Evolutionary conservation across 768 basidiomycete species (phyloP).

Genomic region (Kwoniella sp.): DNA sequence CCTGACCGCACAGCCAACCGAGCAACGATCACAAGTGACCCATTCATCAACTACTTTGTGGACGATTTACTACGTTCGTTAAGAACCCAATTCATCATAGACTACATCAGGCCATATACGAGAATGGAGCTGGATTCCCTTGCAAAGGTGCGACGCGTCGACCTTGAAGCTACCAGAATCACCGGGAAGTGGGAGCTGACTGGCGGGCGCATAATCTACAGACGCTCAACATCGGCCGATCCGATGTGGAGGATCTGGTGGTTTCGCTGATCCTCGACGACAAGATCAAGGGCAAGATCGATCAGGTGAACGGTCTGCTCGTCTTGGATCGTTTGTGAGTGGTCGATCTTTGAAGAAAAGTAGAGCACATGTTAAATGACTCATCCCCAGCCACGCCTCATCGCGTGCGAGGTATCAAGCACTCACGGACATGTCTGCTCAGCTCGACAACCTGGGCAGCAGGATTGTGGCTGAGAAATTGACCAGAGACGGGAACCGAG

Average conservation of each 20-base stretch:
- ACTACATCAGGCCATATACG: slow-evolving; percentile 96
- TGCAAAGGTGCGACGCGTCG: slow-evolving; percentile 61
- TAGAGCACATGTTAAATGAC: neutral
- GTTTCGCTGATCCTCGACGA: slow-evolving; percentile 91
- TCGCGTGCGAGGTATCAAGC: slow-evolving; percentile 14
- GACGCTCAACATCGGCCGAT: slow-evolving; percentile 92
- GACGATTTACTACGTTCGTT: slow-evolving; percentile 91
- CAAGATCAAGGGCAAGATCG: slow-evolving; percentile 94
- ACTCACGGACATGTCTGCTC: slow-evolving; percentile 4
- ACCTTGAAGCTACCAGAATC: no score
- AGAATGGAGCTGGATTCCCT: slow-evolving; percentile 88
- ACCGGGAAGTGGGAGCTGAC: no score
- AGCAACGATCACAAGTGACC: slow-evolving; percentile 91
- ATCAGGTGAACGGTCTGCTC: slow-evolving; percentile 89
- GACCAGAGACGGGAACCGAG: slow-evolving; percentile 5
- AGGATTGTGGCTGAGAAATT: slow-evolving; percentile 21
- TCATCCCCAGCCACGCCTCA: slow-evolving; percentile 5
- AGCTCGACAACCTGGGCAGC: slow-evolving; percentile 1
- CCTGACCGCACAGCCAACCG: slow-evolving; percentile 65
- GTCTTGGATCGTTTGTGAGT: slow-evolving; percentile 73
- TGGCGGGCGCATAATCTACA: no score
- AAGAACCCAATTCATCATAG: slow-evolving; percentile 93
- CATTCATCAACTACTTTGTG: slow-evolving; percentile 91
- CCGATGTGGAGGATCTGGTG: slow-evolving; percentile 89
- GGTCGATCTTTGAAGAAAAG: neutral